Evolutionary conservation across 129 eudicot species (phyloP).

Genomic region (Flaveria sonorensis): DNA sequence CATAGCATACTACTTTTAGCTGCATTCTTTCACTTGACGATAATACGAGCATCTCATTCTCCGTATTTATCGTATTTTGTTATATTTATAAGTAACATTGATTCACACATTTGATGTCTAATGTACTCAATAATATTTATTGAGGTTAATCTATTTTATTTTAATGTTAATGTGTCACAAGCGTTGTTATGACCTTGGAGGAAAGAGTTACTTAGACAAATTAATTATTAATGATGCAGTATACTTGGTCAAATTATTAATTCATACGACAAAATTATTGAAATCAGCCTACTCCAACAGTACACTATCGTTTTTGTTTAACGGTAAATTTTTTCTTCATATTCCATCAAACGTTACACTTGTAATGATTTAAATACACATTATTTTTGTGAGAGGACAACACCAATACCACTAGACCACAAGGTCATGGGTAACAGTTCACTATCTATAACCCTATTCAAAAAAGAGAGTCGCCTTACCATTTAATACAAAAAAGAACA

Average conservation of each 20-base stretch:
- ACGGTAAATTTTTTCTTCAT: too few species aligned
- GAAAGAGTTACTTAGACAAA: not conserved
- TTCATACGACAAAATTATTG: not conserved
- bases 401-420: too few species aligned
- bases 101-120: constrained; percentile 33
- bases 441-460: not conserved
- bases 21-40: constrained; percentile 26
- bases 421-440: not conserved
- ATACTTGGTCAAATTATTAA: not conserved
- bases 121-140: constrained; percentile 36
- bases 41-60: constrained; percentile 20
- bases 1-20: constrained; percentile 38
- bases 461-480: too few species aligned
- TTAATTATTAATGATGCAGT: not conserved
- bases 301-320: not conserved
- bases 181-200: not conserved
- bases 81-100: constrained; percentile 30
- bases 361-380: too few species aligned
- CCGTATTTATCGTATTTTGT: constrained; percentile 35
- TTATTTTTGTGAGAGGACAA: too few species aligned
- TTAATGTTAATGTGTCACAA: constrained; percentile 4
- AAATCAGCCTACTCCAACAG: not conserved
- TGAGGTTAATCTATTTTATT: constrained; percentile 15
- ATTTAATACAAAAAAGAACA: too few species aligned
- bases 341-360: too few species aligned